Evolutionary conservation across 2,329 filamentous ascomycete genomes (phyloP).

Genomic region (Lachnellula subtilissima): DNA sequence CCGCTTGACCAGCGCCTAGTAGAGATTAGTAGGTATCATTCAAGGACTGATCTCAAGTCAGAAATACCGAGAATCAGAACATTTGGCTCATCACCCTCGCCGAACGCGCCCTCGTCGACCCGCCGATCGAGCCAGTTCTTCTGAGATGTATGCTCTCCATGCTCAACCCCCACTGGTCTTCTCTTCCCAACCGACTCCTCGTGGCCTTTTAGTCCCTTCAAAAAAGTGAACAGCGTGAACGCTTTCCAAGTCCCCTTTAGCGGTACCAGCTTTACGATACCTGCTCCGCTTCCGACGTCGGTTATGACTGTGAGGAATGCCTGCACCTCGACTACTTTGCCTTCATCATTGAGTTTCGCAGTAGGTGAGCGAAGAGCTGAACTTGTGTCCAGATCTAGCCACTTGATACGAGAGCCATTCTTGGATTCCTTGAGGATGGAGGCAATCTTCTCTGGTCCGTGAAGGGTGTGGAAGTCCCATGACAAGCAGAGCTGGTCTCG

Average conservation of each 20-base stretch:
- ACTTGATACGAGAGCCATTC: constrained; percentile 29
- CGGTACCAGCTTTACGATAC: constrained; percentile 48
- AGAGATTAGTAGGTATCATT: background rate
- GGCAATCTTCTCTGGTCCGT: constrained; percentile 37
- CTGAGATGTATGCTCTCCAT: constrained; percentile 46
- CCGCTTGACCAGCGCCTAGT: constrained; percentile 55
- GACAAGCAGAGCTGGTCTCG: constrained; percentile 53
- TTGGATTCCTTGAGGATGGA: constrained; percentile 25
- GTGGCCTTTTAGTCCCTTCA: constrained; percentile 49
- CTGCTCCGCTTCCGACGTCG: constrained; percentile 49
- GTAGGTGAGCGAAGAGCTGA: constrained; percentile 21
- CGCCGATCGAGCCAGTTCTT: constrained; percentile 59
- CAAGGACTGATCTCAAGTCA: no score
- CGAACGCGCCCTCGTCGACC: constrained; percentile 42
- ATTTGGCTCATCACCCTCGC: constrained; percentile 37
- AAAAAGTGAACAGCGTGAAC: constrained; percentile 57
- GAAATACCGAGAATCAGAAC: constrained; percentile 58
- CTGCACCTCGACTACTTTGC: constrained; percentile 43
- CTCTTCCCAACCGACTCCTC: constrained; percentile 45
- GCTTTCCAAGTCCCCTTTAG: constrained; percentile 50
- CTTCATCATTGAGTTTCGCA: constrained; percentile 37
- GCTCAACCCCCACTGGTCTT: constrained; percentile 51
- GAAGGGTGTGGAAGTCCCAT: constrained; percentile 51
- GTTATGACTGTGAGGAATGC: constrained; percentile 54
- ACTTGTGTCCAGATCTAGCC: constrained; percentile 34